phyloP scores from a whole-genome alignment of 73 alveolate species.

The Paramecium octaurelia region DNA sequence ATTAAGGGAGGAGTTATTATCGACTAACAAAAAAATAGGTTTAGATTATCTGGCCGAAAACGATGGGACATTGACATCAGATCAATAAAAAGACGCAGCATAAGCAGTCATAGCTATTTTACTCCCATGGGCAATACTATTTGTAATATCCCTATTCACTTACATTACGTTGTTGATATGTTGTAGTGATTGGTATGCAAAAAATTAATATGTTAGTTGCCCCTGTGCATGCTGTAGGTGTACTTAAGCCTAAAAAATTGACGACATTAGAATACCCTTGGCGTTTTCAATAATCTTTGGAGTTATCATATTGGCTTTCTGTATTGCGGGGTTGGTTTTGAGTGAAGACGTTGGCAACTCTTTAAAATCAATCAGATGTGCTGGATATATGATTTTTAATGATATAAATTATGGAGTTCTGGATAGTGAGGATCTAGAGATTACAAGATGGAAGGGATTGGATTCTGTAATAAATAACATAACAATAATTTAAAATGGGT shows the following conservation, averaged over 20 bases:
- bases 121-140: not conserved
- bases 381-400: not conserved
- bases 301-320: not conserved
- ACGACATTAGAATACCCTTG: not conserved
- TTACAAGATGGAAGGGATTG: constrained; percentile 1
- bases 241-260: not conserved
- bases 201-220: not conserved
- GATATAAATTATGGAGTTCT: not conserved
- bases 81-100: not conserved
- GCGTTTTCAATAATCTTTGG: not conserved
- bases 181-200: not conserved
- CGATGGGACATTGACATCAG: not conserved
- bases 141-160: not conserved
- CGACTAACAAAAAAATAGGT: not conserved
- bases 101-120: not conserved
- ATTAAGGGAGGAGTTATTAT: not conserved
- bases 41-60: not conserved
- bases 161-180: not conserved
- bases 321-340: not conserved
- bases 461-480: not conserved
- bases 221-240: constrained; percentile 20
- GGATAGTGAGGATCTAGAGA: not conserved
- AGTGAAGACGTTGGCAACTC: not conserved
- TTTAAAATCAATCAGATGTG: not conserved
- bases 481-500: not conserved